Evolutionary conservation across 2,329 filamentous ascomycete genomes (phyloP).

Genomic region (Mycosphaerella sp.): DNA sequence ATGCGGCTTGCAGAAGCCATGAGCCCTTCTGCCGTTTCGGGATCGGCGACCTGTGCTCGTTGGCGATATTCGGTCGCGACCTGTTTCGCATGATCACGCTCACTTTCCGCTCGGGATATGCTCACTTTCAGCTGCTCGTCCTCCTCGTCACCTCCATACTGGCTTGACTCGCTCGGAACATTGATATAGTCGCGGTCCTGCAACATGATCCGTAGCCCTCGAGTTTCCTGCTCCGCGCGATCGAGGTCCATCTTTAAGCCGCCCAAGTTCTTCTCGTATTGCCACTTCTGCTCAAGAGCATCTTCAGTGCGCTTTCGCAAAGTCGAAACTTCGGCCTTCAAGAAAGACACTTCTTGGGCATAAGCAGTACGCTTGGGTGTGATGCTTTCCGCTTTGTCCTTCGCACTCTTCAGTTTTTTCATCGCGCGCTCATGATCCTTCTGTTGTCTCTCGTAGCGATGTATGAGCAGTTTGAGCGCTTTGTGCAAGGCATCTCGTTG

Average conservation of each 20-base stretch:
- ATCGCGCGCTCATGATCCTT: slow-evolving; percentile 79
- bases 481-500: slow-evolving; percentile 89
- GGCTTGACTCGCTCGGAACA: slow-evolving; percentile 53
- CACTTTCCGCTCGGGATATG: slow-evolving; percentile 62
- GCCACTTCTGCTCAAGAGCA: slow-evolving; percentile 91
- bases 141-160: slow-evolving; percentile 24
- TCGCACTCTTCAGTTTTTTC: slow-evolving; percentile 67
- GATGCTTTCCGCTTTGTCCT: slow-evolving; percentile 61
- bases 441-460: slow-evolving; percentile 78
- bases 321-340: slow-evolving; percentile 78
- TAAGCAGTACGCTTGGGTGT: slow-evolving; percentile 73
- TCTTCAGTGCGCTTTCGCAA: slow-evolving; percentile 85
- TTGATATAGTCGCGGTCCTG: slow-evolving; percentile 71
- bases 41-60: slow-evolving; percentile 53
- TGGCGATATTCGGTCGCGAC: slow-evolving; percentile 58
- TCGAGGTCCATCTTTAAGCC: slow-evolving; percentile 96
- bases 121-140: slow-evolving; percentile 54
- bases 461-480: slow-evolving; percentile 76
- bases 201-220: slow-evolving; percentile 70
- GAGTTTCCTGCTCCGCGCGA: slow-evolving; percentile 86
- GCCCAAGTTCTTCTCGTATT: slow-evolving; percentile 82
- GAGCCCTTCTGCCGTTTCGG: slow-evolving; percentile 51
- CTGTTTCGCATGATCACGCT: slow-evolving; percentile 64
- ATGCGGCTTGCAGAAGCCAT: slow-evolving; percentile 68
- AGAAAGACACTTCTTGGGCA: slow-evolving; percentile 70